Evolutionary conservation across 1,284 basidiomycete genomes (phyloP), one percentile per base, ranked within the genome.

Genomic region (Vanrija pseudolonga): DNA sequence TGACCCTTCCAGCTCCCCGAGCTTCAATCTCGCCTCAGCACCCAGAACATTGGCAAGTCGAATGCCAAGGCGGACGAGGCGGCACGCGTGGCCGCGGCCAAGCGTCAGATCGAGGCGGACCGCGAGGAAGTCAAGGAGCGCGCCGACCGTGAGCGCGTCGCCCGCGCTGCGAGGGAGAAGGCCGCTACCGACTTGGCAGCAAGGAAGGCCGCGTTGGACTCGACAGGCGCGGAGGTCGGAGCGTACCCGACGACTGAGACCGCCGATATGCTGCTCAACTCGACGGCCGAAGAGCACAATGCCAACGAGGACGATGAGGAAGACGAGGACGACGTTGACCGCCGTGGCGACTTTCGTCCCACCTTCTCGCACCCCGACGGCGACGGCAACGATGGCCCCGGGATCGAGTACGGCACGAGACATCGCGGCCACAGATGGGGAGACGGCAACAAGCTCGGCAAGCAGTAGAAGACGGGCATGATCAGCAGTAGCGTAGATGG

Each of bases 21-120:
- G 4, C 51, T 66, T 1, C 61, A 66, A 51, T 26, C 55, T 7
- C 63, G 61, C 43, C 62, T 59, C 18, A 23, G 26, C 4, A 19
- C 42, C 23, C 51, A 51, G 8, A 46, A 41, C 17, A 45, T 52
- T 18, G 58, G 60, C 18, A 51, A 52, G 22, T 51, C 45, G 23
- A 32, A 54, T 28, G 56, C 62, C 52, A 57, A 61, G 40, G 48
- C 56, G 14, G 67, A 66, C 42, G 72, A 75, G 57, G 66, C 68
- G 4, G 52, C 58, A 1, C 65, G 73, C 3, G 51, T 59, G 23
- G 69, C 64, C 6, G 49, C 53, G 4, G 70, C 73, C 3, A 58
- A 73, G 26, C 47, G 56, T 2, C 64, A 66, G 50, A 64, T 69
- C 56, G 73, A 75, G 51, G 72, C 59, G 0, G 73, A 75, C 53